Percentiles rank a stretch among this genome's conserved stretches.
Conservation (phyloP, 106 monocot species). For the Alisma plantagoaquatica region DNA sequence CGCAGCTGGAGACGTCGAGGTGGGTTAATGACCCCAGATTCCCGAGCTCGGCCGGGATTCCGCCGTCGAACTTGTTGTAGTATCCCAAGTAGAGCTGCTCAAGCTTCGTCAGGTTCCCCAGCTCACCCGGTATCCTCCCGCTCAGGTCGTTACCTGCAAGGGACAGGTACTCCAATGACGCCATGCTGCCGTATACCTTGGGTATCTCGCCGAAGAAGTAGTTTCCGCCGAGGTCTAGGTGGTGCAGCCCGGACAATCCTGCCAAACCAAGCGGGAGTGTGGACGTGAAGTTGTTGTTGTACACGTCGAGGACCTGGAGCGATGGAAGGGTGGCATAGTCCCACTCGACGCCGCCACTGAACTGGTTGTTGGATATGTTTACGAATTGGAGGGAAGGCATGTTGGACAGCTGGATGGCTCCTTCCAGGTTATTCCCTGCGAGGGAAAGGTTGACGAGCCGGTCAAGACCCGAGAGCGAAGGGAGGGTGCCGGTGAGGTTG, state of each 20-base stretch:
- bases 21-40: slow-evolving; percentile 25
- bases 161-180: not conserved
- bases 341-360: slow-evolving; percentile 46
- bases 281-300: slow-evolving; percentile 10
- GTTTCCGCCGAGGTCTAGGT: slow-evolving; percentile 5
- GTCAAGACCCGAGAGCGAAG: not conserved
- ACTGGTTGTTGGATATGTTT: slow-evolving; percentile 66
- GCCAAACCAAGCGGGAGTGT: slow-evolving; percentile 9
- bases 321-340: slow-evolving; percentile 28
- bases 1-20: slow-evolving; percentile 63
- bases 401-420: slow-evolving; percentile 28
- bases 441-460: slow-evolving; percentile 6
- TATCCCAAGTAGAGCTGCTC: slow-evolving; percentile 5
- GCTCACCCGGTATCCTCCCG: not conserved
- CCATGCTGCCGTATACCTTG: not conserved
- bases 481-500: not conserved
- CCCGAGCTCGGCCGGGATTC: slow-evolving; percentile 57
- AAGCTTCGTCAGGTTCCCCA: not conserved
- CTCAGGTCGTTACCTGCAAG: not conserved
- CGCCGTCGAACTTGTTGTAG: slow-evolving; percentile 49
- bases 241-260: not conserved
- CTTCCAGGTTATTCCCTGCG: slow-evolving; percentile 29
- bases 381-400: slow-evolving; percentile 39
- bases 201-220: slow-evolving; percentile 10
- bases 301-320: slow-evolving; percentile 9